Base-by-base conservation (phyloP, 1,284 basidiomycete species). In the Heterobasidion irregulare region DNA sequence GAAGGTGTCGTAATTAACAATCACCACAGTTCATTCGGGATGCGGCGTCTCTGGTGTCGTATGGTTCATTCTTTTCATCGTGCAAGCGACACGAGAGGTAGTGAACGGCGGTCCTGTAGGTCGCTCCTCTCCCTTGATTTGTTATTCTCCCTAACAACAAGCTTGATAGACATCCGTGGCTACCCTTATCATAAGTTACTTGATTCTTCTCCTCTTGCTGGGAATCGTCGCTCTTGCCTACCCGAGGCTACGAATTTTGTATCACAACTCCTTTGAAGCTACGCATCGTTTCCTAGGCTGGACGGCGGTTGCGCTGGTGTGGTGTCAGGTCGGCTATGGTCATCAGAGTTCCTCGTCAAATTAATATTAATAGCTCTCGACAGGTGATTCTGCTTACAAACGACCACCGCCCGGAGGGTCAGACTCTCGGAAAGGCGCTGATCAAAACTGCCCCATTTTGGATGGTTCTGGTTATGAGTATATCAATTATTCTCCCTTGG, bases 281-380 rank as follows among this genome's bases (percentile, higher is more conserved):
- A 72, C 74, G 8, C 81, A 83, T 64, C 76, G 80, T 52, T 80
- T 80, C 67, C 63, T 78, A 34, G 81, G 81, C 16, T 84, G 80
- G 80, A 70, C 71, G 10, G 74, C 75, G 19, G 75, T 76, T 1
- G 74, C 70, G 16, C 66, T 82, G 48, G 75, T 83, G 6, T 83
- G 80, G 79, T 66, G 65, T 18, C 77, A 81, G 70, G 77, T 77
- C 45, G n/a, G 68, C 63, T 10, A 10, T 33, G 44, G 15, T 47
- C 46, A 19, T 16, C 9, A 8, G 49, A 26, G n/a, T 50, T 36
- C 16, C 34, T 15, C 16, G 13, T 50, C 32, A n/a, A 38, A n/a
- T 15, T 6, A 9, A 44, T 45, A 7, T 6, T 52, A 36, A 35
- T 26, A 43, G 50, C 58, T 16, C 46, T 18, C 46, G 18, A 47